phyloP scores from a whole-genome alignment of 2,329 filamentous ascomycete species.

The Phaeosphaeriaceae sp. region DNA sequence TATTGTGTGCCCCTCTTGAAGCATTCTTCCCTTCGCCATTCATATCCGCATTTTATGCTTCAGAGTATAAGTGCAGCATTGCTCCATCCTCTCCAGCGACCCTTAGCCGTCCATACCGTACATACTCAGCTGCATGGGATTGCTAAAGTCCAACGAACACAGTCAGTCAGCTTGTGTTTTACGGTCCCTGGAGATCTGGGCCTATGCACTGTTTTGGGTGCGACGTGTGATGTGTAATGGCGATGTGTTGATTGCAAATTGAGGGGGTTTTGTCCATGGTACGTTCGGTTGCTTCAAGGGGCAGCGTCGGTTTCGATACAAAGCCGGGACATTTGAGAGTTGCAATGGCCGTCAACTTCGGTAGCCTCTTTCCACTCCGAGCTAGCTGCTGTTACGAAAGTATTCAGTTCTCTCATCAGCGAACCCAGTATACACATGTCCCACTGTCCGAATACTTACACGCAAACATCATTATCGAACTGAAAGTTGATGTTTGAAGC shows the following conservation, averaged over 20 bases:
- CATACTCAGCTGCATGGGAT: not conserved
- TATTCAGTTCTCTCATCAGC: too few species aligned
- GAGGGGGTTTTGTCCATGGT: constrained; percentile 7
- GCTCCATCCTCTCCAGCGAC: constrained; percentile 8
- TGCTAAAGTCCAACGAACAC: not conserved
- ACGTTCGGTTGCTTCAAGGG: not conserved
- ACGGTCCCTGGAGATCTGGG: constrained; percentile 14
- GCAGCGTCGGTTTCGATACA: not conserved
- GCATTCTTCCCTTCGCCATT: constrained; percentile 1
- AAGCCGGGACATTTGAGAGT: too few species aligned
- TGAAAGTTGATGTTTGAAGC: too few species aligned
- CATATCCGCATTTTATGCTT: constrained; percentile 3
- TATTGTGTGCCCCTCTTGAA: constrained; percentile 1
- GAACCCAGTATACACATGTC: too few species aligned
- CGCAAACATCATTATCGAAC: too few species aligned
- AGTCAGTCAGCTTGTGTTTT: constrained; percentile 9
- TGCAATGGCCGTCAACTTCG: too few species aligned
- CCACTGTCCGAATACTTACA: too few species aligned
- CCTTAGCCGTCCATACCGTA: constrained; percentile 10
- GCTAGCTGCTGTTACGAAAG: too few species aligned
- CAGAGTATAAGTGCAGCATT: constrained; percentile 4
- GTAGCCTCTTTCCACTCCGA: too few species aligned
- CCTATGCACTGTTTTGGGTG: constrained; percentile 12
- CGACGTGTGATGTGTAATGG: constrained; percentile 7
- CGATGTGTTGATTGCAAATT: constrained; percentile 1